phyloP scores from a whole-genome alignment of 306 rosid species.

The Nissolia schottii region DNA sequence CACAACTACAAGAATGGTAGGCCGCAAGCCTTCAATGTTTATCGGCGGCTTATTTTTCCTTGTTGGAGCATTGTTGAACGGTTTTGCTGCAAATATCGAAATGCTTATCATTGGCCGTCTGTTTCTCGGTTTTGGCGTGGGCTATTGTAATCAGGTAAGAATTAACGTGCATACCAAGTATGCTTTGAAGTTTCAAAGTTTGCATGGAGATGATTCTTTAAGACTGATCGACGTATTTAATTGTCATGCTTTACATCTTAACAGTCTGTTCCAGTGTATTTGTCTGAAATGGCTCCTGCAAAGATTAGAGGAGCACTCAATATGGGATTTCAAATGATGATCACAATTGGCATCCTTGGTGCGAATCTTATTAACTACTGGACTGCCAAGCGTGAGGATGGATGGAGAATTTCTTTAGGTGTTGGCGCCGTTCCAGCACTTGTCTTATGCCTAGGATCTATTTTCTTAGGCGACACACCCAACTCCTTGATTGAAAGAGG shows the following conservation, averaged over 20 bases:
- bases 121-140: conserved; percentile 24
- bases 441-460: background rate
- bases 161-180: background rate
- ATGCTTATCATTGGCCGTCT: conserved; percentile 34
- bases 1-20: background rate
- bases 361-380: conserved; percentile 29
- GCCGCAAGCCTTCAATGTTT: conserved; percentile 23
- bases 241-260: background rate
- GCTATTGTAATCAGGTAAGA: conserved; percentile 28
- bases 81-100: background rate
- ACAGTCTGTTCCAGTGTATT: conserved; percentile 30
- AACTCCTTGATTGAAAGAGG: conserved; percentile 37
- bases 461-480: conserved; percentile 15
- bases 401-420: conserved; percentile 31
- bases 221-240: background rate
- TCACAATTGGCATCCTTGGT: conserved; percentile 20
- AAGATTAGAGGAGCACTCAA: conserved; percentile 31
- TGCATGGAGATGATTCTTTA: background rate
- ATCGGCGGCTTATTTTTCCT: conserved; percentile 24
- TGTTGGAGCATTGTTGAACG: conserved; percentile 17
- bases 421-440: conserved; percentile 22
- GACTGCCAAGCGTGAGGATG: background rate
- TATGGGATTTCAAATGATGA: conserved; percentile 29
- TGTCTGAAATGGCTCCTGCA: conserved; percentile 34
- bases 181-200: background rate